Percentiles rank a stretch among this genome's conserved stretches.
These are phyloP conservation scores for Aspergillus bertholletiae DNA, from an alignment of 495 filamentous ascomycete genomes.

Conservation along the genomic window DNA sequence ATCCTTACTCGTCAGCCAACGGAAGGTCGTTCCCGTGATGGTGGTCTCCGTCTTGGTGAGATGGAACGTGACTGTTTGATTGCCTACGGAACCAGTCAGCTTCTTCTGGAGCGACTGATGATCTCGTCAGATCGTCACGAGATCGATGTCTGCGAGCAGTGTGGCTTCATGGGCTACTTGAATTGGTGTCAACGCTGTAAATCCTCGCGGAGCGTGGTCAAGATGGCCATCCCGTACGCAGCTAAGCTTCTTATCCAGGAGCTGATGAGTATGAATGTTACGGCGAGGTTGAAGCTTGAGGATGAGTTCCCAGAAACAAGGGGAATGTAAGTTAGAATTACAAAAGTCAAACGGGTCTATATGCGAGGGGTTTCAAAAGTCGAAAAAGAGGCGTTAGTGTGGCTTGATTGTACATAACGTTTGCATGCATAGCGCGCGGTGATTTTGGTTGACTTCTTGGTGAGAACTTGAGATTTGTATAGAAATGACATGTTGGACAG, in stretches of 20 bases:
- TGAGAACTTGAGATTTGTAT: neutral
- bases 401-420: conserved; percentile 1
- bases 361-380: neutral
- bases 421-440: conserved; percentile 26
- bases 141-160: conserved; percentile 88
- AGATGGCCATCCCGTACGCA: conserved; percentile 98
- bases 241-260: conserved; percentile 97
- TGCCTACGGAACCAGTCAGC: conserved; percentile 88
- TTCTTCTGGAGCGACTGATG: conserved; percentile 94
- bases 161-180: conserved; percentile 90
- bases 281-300: conserved; percentile 77
- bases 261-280: conserved; percentile 95
- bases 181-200: conserved; percentile 91
- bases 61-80: conserved; percentile 99
- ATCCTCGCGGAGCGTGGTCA: conserved; percentile 71
- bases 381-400: conserved; percentile 6
- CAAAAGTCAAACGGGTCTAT: conserved; percentile 7
- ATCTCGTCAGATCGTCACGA: conserved; percentile 83
- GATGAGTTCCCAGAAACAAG: conserved; percentile 77
- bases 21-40: conserved; percentile 88
- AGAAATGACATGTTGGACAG: no score
- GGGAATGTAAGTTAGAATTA: conserved; percentile 24
- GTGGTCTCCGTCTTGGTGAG: conserved; percentile 91
- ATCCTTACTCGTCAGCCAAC: conserved; percentile 95
- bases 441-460: conserved; percentile 5